These are phyloP conservation scores for Mycena filopes DNA, from an alignment of 768 basidiomycete genomes.

Conservation along the genomic window DNA sequence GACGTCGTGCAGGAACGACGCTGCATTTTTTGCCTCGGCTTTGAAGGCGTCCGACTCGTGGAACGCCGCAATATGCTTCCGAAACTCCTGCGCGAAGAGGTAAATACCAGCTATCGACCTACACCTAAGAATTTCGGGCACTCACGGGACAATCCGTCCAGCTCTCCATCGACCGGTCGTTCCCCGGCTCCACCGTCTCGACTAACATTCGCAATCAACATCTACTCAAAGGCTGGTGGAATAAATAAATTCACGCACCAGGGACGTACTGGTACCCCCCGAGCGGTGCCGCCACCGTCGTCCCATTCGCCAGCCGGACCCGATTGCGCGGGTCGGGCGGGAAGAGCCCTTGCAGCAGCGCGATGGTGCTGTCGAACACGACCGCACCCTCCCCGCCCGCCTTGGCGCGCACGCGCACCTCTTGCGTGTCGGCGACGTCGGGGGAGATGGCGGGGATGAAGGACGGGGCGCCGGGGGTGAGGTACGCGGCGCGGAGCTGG, in stretches of 20 bases:
- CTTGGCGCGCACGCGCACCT: constrained; percentile 83
- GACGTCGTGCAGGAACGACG: constrained; percentile 57
- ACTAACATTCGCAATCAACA: constrained; percentile 52
- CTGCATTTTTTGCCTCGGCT: constrained; percentile 47
- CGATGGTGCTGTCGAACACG: constrained; percentile 88
- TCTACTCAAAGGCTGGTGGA: not conserved
- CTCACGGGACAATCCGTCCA: constrained; percentile 74
- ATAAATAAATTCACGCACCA: constrained; percentile 47
- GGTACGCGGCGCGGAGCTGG: constrained; percentile 72
- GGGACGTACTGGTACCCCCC: constrained; percentile 90
- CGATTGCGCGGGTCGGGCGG: constrained; percentile 81
- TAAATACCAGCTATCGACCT: not conserved
- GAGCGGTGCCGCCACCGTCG: constrained; percentile 75
- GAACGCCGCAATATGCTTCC: constrained; percentile 54
- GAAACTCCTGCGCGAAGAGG: constrained; percentile 49
- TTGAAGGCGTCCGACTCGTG: constrained; percentile 59
- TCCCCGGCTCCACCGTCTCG: constrained; percentile 87
- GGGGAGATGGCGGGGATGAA: constrained; percentile 73
- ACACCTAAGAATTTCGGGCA: not conserved
- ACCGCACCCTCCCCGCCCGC: constrained; percentile 87
- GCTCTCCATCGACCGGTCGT: constrained; percentile 85
- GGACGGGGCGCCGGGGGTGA: constrained; percentile 71
- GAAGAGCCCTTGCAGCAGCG: constrained; percentile 87
- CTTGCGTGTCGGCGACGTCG: constrained; percentile 77
- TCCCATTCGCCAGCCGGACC: constrained; percentile 82